Base-by-base conservation (phyloP, 2,329 filamentous ascomycete genomes). In the Aspergillus eucalypticola region DNA sequence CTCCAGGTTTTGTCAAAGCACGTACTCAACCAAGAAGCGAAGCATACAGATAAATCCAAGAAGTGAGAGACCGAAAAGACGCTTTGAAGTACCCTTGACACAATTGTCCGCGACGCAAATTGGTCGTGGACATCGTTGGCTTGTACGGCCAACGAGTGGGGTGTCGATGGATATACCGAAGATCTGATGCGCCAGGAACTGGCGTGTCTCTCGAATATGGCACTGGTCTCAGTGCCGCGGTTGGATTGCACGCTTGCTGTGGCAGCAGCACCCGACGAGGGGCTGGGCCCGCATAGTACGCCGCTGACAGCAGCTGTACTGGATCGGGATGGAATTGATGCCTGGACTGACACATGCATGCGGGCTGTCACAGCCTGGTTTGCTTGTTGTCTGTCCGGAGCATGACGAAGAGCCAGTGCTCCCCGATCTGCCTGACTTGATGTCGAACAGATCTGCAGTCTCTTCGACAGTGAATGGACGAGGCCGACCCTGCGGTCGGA, bases 11-110 rank as follows among this genome's bases (percentile, higher is more conserved):
- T 44, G 41, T 63, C 60, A 21, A 67, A 50, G 35, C 60, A 51
- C 6, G 23, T 25, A 3, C 63, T 60, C n/a, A 61, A 51, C 59
- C 39, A 63, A 8, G 67, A 67, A 15, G 55, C 53, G 21, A 59
- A n/a, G 6, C 57, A 54, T 41, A 55, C 44, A 3, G 58, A 59
- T 38, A 27, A 17, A 49, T 62, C 54, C 63, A 60, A 64, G 48
- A 64, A 55, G 5, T 50, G 54, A 6, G 53, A 58, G 23, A 64
- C 41, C 6, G 59, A 23, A 21, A n/a, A 29, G 5, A 58, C 49
- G 5, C 51, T 59, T 4, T 46, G 56, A 17, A 55, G 8, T 29
- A 55, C 21, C 11, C 27, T 11, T 21, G 25, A 38, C 10, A 52
- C 42, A 35, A 55, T 15, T n/a, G 23, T 42, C 42, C 39, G 10